Conservation (phyloP, 768 basidiomycete genomes). For the Auricularia cornea region DNA sequence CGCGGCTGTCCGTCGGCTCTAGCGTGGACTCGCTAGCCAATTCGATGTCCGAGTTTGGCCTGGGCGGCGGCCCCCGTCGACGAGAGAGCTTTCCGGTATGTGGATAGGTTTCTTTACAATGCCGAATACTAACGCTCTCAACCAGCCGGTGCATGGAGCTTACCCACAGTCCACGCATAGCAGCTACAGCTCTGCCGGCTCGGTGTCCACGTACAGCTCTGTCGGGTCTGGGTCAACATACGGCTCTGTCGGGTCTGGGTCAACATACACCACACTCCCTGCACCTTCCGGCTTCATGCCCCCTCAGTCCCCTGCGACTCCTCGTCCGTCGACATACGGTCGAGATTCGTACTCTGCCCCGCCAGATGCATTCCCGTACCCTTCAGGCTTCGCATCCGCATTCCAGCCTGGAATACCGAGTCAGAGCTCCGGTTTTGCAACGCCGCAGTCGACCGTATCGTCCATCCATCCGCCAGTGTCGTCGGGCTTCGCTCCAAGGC, state of each 20-base stretch:
- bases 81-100: conserved; percentile 56
- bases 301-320: conserved; percentile 1
- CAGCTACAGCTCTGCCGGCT: neutral
- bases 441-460: neutral
- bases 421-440: neutral
- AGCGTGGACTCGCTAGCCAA: conserved; percentile 45
- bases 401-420: neutral
- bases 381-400: neutral
- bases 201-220: too few species aligned
- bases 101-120: conserved; percentile 8
- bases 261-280: neutral
- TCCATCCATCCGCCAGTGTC: neutral
- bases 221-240: too few species aligned
- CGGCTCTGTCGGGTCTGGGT: neutral
- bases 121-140: neutral
- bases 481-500: conserved; percentile 1
- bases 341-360: neutral
- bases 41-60: conserved; percentile 58
- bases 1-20: conserved; percentile 10
- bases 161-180: conserved; percentile 1
- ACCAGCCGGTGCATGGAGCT: neutral
- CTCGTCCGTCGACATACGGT: conserved; percentile 7
- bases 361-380: conserved; percentile 5
- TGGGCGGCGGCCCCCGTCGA: conserved; percentile 38
- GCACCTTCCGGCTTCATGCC: conserved; percentile 3